Evolutionary conservation across 2,329 filamentous ascomycete species (phyloP).

Genomic region (Cytospora leucostoma): DNA sequence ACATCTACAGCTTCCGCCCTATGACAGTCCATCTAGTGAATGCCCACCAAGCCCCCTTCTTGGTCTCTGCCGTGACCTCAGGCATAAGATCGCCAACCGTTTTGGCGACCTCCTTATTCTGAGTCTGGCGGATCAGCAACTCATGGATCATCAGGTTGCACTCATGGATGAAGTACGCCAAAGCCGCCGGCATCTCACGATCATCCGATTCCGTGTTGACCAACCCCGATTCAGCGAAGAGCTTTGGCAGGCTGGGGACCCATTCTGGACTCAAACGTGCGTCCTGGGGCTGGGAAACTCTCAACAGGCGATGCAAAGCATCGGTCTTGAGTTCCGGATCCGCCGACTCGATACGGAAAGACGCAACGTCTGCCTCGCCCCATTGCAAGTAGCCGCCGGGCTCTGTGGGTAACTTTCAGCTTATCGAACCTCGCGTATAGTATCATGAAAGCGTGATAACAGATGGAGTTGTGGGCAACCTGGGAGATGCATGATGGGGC

Average conservation of each 20-base stretch:
- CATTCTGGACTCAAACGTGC: neutral
- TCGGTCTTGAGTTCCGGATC: neutral
- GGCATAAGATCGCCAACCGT: neutral
- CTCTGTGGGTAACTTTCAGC: neutral
- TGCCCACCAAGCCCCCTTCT: neutral
- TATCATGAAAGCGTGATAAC: no score
- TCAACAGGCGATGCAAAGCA: neutral
- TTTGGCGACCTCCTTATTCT: neutral
- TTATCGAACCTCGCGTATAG: no score
- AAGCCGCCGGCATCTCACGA: neutral
- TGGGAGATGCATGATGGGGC: no score
- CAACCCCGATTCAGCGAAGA: neutral
- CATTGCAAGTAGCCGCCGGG: slow-evolving; percentile 10
- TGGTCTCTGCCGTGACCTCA: neutral
- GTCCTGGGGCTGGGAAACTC: neutral
- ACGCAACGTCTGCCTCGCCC: slow-evolving; percentile 5
- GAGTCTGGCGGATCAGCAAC: neutral
- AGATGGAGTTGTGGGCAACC: no score
- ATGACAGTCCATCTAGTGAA: slow-evolving; percentile 4
- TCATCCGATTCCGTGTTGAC: neutral
- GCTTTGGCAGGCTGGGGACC: neutral
- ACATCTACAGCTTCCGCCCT: neutral
- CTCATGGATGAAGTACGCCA: slow-evolving; percentile 7
- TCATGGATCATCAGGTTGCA: slow-evolving; percentile 5
- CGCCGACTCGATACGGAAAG: neutral